Conservation (phyloP, 768 basidiomycete genomes). For the Exsudoporus frostii region DNA sequence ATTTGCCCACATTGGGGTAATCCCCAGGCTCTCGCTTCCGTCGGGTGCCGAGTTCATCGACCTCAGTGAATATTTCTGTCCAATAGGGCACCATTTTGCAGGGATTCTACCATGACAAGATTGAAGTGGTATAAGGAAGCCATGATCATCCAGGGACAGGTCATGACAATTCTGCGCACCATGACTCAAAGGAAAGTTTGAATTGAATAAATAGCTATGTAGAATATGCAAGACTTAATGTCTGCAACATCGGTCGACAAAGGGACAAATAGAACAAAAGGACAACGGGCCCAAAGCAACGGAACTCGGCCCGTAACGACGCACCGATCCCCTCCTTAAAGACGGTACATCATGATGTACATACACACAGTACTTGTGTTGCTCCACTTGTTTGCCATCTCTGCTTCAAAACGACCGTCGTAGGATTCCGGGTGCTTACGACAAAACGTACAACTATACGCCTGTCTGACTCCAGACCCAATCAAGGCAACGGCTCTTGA, state of each 20-base stretch:
- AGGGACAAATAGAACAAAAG: too few species aligned
- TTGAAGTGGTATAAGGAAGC: background rate
- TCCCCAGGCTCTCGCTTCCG: background rate
- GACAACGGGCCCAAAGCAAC: background rate
- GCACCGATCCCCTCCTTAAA: background rate
- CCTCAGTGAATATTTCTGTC: background rate
- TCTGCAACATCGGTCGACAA: background rate
- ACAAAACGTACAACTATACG: background rate
- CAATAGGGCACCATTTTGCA: background rate
- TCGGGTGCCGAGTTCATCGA: background rate
- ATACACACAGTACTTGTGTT: background rate
- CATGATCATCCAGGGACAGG: too few species aligned
- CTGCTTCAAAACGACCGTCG: background rate
- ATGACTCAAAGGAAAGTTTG: too few species aligned
- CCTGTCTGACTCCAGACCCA: background rate
- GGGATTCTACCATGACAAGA: background rate
- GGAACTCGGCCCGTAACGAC: background rate
- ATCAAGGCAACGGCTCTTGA: conserved; percentile 63
- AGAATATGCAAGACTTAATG: too few species aligned
- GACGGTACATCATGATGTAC: background rate
- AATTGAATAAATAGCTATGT: too few species aligned
- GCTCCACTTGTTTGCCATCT: background rate
- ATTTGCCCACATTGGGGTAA: background rate
- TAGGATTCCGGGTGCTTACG: background rate
- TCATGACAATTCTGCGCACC: too few species aligned